Conservation (phyloP, 2,329 filamentous ascomycete genomes). For the Diaporthe sp. region DNA sequence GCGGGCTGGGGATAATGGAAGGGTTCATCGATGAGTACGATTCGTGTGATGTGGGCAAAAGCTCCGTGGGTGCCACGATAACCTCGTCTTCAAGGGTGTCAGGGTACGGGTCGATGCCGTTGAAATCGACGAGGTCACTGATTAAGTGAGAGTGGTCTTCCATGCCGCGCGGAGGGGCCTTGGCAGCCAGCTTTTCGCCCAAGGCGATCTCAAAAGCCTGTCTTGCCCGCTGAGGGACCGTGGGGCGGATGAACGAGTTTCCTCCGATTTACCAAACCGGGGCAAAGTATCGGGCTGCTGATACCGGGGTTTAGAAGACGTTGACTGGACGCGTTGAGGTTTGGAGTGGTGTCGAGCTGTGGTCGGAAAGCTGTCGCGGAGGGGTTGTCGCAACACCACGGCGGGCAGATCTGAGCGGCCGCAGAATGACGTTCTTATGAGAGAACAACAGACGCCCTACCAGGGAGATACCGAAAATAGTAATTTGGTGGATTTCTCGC, state of each 20-base stretch:
- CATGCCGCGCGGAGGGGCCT: conserved; percentile 39
- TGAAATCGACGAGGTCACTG: conserved; percentile 43
- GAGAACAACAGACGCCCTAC: background rate
- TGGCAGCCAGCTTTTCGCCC: conserved; percentile 28
- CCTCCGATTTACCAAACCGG: background rate
- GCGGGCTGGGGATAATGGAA: conserved; percentile 16
- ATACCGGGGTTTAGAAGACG: background rate
- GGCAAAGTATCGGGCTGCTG: background rate
- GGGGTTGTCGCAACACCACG: background rate
- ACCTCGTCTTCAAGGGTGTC: conserved; percentile 39
- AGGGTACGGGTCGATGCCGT: conserved; percentile 40
- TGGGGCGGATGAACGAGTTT: background rate
- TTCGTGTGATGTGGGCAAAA: background rate
- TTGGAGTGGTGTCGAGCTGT: background rate
- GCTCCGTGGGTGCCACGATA: conserved; percentile 11
- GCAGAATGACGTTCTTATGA: conserved; percentile 23
- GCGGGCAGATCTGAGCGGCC: conserved; percentile 7
- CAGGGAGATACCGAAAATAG: background rate
- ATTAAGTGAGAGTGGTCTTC: conserved; percentile 44
- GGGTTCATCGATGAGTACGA: conserved; percentile 5
- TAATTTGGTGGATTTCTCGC: background rate
- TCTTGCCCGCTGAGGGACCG: background rate
- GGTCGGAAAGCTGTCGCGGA: background rate
- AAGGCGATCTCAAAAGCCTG: conserved; percentile 16
- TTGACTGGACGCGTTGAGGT: background rate